phyloP scores from a whole-genome alignment of 352 stramenopile genomes.

The Hyaloperonospora brassicae region DNA sequence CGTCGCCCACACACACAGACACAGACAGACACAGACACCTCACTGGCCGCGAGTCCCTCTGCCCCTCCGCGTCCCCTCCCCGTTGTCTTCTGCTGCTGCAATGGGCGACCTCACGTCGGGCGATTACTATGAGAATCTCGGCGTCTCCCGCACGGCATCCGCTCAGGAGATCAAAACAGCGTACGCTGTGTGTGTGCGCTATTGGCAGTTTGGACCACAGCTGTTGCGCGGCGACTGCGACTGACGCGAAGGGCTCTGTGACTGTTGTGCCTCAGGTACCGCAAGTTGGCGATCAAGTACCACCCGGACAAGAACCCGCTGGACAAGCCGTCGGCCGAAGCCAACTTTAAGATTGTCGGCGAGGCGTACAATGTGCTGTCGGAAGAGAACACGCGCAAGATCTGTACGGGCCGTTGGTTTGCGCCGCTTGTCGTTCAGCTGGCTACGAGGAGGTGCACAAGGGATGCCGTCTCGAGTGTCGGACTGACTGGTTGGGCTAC shows the following conservation, averaged over 20 bases:
- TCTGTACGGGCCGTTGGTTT: constrained; percentile 47
- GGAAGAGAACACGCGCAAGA: constrained; percentile 83
- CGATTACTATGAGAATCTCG: constrained; percentile 86
- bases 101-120: constrained; percentile 51
- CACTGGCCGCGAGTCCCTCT: neutral
- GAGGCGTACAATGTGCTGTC: constrained; percentile 92
- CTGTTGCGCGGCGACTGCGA: no score
- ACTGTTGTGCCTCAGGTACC: constrained; percentile 47
- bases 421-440: no score
- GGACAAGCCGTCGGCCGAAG: constrained; percentile 75
- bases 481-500: constrained; percentile 3
- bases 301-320: constrained; percentile 89
- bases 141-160: constrained; percentile 51
- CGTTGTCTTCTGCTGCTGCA: no score
- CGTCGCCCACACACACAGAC: neutral
- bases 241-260: no score
- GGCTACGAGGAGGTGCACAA: no score
- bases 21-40: no score
- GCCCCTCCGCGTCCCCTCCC: neutral
- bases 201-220: no score
- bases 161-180: constrained; percentile 81
- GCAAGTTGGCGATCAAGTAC: constrained; percentile 89
- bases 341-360: constrained; percentile 92
- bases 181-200: constrained; percentile 29
- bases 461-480: neutral